Evolutionary conservation across 768 basidiomycete genomes (phyloP).

Genomic region (Pleurotus giganteus): DNA sequence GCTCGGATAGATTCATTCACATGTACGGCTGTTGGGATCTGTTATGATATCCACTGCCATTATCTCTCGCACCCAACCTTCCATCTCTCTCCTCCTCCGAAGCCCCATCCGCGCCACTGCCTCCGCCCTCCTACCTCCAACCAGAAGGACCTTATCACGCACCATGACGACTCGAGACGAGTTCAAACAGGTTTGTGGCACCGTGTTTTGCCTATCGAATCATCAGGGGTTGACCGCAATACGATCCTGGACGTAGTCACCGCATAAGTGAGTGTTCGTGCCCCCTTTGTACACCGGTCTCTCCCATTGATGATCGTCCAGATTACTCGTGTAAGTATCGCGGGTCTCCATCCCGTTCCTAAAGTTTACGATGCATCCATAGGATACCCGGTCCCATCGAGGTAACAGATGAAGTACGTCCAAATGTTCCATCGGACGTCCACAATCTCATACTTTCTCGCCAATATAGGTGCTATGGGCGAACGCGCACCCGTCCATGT

Average conservation of each 20-base stretch:
- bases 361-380: slow-evolving; percentile 13
- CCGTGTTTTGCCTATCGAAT: slow-evolving; percentile 15
- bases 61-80: slow-evolving; percentile 9
- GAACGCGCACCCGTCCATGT: slow-evolving; percentile 90
- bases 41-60: slow-evolving; percentile 2
- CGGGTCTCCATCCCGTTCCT: neutral
- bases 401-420: slow-evolving; percentile 43
- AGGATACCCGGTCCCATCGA: slow-evolving; percentile 69
- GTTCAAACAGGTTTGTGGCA: slow-evolving; percentile 29
- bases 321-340: slow-evolving; percentile 48
- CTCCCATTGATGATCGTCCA: slow-evolving; percentile 22
- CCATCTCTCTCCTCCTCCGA: neutral
- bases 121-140: neutral
- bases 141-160: slow-evolving; percentile 7
- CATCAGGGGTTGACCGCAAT: slow-evolving; percentile 2
- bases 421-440: neutral
- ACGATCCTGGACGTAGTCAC: slow-evolving; percentile 25
- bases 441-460: neutral
- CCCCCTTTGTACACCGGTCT: slow-evolving; percentile 30
- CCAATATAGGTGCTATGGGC: slow-evolving; percentile 73
- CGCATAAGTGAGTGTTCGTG: slow-evolving; percentile 44
- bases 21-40: slow-evolving; percentile 3
- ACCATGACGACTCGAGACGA: slow-evolving; percentile 23
- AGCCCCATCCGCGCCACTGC: neutral
- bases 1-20: slow-evolving; percentile 9